Conservation (phyloP, 129 eudicot species). For the Deinandra increscens region DNA sequence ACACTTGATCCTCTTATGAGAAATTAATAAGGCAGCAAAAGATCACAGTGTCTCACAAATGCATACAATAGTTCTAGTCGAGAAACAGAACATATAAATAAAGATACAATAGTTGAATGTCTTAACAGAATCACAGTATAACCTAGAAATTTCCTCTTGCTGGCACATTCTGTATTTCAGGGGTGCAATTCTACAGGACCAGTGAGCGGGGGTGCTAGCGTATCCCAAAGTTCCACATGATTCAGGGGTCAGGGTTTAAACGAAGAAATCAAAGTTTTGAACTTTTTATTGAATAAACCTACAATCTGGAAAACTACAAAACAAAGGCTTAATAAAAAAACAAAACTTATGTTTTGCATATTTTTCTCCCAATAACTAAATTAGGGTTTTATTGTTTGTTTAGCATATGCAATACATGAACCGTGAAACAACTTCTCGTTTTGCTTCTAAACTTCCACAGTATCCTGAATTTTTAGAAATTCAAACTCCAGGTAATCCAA, state of each 20-base stretch:
- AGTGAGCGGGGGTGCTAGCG: not conserved
- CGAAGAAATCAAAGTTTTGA: not conserved
- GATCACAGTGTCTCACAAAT: not conserved
- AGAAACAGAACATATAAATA: not conserved
- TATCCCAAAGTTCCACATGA: not conserved
- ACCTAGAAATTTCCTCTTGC: not conserved
- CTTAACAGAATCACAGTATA: not conserved
- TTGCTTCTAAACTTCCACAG: not conserved
- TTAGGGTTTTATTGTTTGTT: slow-evolving; percentile 7
- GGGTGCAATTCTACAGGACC: not conserved
- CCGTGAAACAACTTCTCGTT: slow-evolving; percentile 8
- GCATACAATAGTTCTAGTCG: not conserved
- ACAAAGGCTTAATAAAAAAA: slow-evolving; percentile 1
- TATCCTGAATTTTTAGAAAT: not conserved
- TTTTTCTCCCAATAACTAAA: not conserved
- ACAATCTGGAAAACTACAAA: not conserved
- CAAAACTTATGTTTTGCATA: not conserved
- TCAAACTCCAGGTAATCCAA: not conserved
- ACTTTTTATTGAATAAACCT: not conserved
- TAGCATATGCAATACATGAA: slow-evolving; percentile 1
- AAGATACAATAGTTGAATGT: not conserved
- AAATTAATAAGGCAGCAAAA: not conserved
- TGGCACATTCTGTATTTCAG: not conserved
- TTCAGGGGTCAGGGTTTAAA: not conserved
- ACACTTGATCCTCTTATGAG: not conserved